Evolutionary conservation across 177 flowering plant species (phyloP), one percentile per base, ranked within the genome.

Genomic region (Tripterygium wilfordii): DNA sequence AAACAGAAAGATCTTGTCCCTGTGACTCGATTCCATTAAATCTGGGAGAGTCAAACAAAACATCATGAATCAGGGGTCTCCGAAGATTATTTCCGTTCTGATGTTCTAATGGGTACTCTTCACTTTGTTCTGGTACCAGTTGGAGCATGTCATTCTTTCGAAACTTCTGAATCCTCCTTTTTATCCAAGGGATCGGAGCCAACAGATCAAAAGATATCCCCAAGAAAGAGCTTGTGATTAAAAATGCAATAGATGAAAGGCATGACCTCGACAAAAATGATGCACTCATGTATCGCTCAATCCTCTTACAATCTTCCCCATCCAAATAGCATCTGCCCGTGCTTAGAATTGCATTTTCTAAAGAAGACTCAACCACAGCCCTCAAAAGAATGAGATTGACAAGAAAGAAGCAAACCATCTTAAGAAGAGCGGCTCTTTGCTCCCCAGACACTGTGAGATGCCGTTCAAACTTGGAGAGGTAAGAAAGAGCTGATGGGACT

Each of bases 281-380:
- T 15, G 88, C 76, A 56, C 87, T 94, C 88, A 94, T 74, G 62
- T 94, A 94, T 49, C 89, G 78, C 62, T 89, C 97, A 37, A 94
- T 89, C 71, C 72, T 65, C 66, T 77, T 89, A 74, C 99, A 94
- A 65, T 94, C 99, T 73, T 87, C 97, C 32, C 99, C 97, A 59
- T 94, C 99, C 72, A 94, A 70, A 54, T 94, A 94, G 75, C 99
- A 94, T 39, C 88, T 72, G 10, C 99, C 96, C 99, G 89, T 89
- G 44, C 60, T 56, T 27, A 94, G 58, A n/a, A 94, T 62, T 12
- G 86, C 72, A 60, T 69, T 67, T 67, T 94, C 99, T 36, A 94
- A 43, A 1, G 99, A 87, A 12, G 99, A 89, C 49, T 89, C 99
- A 23, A 94, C 90, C 43, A 94, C 50, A 42, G 75, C 96, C 56